Evolutionary conservation across 192 early-diverging fungal genomes (phyloP).

Genomic region (Coemansia sp.): DNA sequence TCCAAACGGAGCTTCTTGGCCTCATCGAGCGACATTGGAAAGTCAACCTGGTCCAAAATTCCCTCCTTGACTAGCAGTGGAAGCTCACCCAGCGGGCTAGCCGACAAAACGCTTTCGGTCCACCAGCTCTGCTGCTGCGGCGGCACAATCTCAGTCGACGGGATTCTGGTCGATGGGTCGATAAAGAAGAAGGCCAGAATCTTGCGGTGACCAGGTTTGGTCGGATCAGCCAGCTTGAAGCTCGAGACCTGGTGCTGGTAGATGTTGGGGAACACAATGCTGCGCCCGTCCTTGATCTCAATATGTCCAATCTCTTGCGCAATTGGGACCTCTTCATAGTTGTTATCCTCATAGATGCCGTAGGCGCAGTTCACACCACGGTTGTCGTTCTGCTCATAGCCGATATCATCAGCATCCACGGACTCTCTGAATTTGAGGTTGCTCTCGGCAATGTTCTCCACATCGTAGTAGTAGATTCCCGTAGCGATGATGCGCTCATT

Average conservation of each 20-base stretch:
- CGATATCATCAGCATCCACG: constrained; percentile 3
- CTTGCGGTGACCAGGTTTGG: constrained; percentile 67
- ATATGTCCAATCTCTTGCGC: constrained; percentile 57
- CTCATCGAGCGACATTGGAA: constrained; percentile 47
- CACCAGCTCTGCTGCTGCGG: constrained; percentile 67
- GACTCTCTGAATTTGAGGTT: constrained; percentile 61
- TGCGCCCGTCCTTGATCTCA: constrained; percentile 60
- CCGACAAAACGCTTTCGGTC: constrained; percentile 1
- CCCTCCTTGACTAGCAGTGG: constrained; percentile 25
- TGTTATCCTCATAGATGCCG: constrained; percentile 39
- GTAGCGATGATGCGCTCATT: constrained; percentile 76
- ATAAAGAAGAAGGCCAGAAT: constrained; percentile 76
- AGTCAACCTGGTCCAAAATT: constrained; percentile 26
- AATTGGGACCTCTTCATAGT: constrained; percentile 10
- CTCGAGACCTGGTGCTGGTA: constrained; percentile 71
- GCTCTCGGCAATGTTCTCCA: constrained; percentile 71
- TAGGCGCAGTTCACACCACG: constrained; percentile 31
- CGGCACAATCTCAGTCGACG: constrained; percentile 65
- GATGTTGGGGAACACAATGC: constrained; percentile 73
- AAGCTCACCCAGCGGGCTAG: constrained; percentile 16
- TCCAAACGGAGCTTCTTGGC: constrained; percentile 50
- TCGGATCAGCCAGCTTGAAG: constrained; percentile 64
- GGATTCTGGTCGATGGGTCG: constrained; percentile 60
- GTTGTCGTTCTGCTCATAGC: constrained; percentile 2
- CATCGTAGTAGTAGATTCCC: constrained; percentile 74